Evolutionary conservation across 106 monocot species (phyloP), one percentile per base, ranked within the genome.

Genomic region (Dactylorhiza incarnata): DNA sequence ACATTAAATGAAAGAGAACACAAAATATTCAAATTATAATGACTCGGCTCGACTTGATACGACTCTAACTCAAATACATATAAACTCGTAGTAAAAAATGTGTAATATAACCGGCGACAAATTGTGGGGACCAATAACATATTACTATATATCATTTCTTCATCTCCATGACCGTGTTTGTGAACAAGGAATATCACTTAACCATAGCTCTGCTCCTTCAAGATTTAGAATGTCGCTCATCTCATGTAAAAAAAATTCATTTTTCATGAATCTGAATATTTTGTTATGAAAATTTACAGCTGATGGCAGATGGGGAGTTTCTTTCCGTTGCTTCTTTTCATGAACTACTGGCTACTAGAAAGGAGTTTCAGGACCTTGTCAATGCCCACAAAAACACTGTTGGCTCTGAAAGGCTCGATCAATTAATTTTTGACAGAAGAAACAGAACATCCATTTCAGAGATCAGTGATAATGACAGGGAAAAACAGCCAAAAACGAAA

Each of bases 271-370:
- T 37, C 37, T 37, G 37, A 37, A 37, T 37, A 37, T 37, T 37
- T 37, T 37, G 37, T 37, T 37, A 37, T 37, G 37, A 37, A 37
- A 37, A 37, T 37, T 37, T 78, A 51, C 89, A 96, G 96, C 79
- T 96, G 25, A 84, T 96, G 91, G 87, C 93, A 58, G 90, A 96
- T 68, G 93, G 96, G 2, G 84, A 91, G 81, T 73, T 96, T 72
- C 43, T 82, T 11, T 78, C 54, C 25, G 68, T 81, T 74, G 88
- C 82, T 71, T 74, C 90, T 54, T 96, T 87, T 79, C 67, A 66
- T 74, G 91, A 89, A 25, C 55, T 96, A 48, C 51, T 89, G 45
- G 75, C 65, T 68, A 81, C 83, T 29, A 91, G 89, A 81, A 86
- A 79, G 71, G 91, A 84, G 68, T 96, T 96, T 77, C 88, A 81